These are phyloP conservation scores for Candida andamanensis DNA, from an alignment of 805 yeast species.

Conservation along the genomic window DNA sequence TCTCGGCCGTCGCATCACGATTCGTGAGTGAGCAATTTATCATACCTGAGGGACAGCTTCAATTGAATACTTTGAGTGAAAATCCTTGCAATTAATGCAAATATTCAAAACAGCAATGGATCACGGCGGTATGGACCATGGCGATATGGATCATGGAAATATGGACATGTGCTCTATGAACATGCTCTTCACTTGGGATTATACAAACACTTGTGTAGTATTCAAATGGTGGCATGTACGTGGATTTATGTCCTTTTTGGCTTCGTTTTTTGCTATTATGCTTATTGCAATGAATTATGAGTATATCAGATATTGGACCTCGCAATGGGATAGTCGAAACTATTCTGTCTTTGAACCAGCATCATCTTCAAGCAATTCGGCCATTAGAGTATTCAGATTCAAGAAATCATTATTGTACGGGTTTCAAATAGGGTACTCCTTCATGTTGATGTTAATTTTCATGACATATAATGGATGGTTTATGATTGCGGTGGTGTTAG, in stretches of 20 bases:
- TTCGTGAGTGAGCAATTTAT: too few relatives aligned
- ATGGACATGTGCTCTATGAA: conserved; percentile 48
- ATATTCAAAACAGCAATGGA: too few relatives aligned
- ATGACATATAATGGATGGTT: conserved; percentile 89
- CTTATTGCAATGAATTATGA: conserved; percentile 57
- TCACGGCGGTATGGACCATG: conserved; percentile 2
- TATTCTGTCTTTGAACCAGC: conserved; percentile 2
- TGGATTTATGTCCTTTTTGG: conserved; percentile 44
- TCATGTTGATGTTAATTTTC: conserved; percentile 71
- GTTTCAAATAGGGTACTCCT: conserved; percentile 62
- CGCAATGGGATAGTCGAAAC: conserved; percentile 23
- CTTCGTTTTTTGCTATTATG: conserved; percentile 47
- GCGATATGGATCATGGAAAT: conserved; percentile 9
- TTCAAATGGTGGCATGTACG: conserved; percentile 78
- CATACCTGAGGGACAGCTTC: too few relatives aligned
- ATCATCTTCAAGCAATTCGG: conserved; percentile 6
- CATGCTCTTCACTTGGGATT: conserved; percentile 79
- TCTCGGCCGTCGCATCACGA: too few relatives aligned
- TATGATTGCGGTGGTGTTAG: conserved; percentile 66
- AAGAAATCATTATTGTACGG: conserved; percentile 50
- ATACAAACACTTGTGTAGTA: conserved; percentile 65
- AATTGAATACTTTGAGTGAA: too few relatives aligned
- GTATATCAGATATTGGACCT: conserved; percentile 33
- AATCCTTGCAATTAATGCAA: too few relatives aligned
- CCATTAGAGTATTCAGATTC: conserved; percentile 13